phyloP scores from a whole-genome alignment of 495 filamentous ascomycete genomes.

The Aspergillus taichungensis region DNA sequence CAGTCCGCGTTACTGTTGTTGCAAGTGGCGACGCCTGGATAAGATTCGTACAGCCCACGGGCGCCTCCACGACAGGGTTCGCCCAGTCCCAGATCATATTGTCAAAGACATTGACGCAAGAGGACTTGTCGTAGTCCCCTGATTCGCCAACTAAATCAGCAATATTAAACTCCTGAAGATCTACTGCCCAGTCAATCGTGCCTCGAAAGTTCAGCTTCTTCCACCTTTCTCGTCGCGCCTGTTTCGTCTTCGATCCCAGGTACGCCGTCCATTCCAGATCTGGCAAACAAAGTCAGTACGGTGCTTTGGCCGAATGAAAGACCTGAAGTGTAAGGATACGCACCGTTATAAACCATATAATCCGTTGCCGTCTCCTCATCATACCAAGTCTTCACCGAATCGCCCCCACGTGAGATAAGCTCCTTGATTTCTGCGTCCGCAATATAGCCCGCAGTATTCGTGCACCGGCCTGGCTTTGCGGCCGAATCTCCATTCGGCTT shows the following conservation, averaged over 20 bases:
- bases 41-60: background rate
- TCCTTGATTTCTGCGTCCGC: too few species aligned
- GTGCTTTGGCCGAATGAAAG: too few species aligned
- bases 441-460: too few species aligned
- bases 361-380: too few species aligned
- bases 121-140: background rate
- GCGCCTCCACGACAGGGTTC: background rate
- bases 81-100: background rate
- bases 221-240: background rate
- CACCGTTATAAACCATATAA: too few species aligned
- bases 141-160: background rate
- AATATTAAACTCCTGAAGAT: slow-evolving; percentile 10
- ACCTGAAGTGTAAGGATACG: too few species aligned
- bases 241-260: slow-evolving; percentile 9
- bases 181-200: slow-evolving; percentile 19
- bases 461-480: too few species aligned
- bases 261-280: slow-evolving; percentile 2
- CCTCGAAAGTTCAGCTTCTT: slow-evolving; percentile 13
- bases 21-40: background rate
- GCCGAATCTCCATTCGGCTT: too few species aligned
- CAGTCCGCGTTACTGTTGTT: background rate
- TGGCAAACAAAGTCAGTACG: background rate
- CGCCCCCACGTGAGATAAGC: too few species aligned
- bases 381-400: too few species aligned
- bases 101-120: background rate